phyloP scores from a whole-genome alignment of 2,329 filamentous ascomycete genomes.

The Didymella segeticola region DNA sequence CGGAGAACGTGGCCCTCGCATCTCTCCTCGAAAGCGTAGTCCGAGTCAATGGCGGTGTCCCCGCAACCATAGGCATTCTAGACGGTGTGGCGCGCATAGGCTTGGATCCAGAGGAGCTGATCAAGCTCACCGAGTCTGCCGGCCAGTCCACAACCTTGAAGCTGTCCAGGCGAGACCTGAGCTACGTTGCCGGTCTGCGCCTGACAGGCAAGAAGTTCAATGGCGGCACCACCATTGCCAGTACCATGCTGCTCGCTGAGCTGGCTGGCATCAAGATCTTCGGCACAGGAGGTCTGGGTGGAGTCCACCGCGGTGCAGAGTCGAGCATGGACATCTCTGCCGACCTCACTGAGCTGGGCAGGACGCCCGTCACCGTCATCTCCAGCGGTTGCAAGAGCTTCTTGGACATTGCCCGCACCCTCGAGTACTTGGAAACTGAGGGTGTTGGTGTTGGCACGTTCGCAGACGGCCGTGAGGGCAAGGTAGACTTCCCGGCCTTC shows the following conservation, averaged over 20 bases:
- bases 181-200: conserved; percentile 78
- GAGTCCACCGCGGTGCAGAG: conserved; percentile 89
- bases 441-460: conserved; percentile 89
- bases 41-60: conserved; percentile 76
- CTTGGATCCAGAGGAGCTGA: conserved; percentile 73
- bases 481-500: conserved; percentile 89
- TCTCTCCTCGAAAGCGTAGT: conserved; percentile 81
- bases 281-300: conserved; percentile 91
- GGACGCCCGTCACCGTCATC: conserved; percentile 86
- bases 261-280: conserved; percentile 90
- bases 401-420: conserved; percentile 85
- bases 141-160: conserved; percentile 75
- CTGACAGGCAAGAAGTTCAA: conserved; percentile 72
- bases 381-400: conserved; percentile 96
- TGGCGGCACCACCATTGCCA: conserved; percentile 91
- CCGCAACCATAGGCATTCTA: conserved; percentile 88
- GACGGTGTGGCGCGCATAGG: conserved; percentile 85
- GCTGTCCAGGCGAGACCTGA: conserved; percentile 85
- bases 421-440: conserved; percentile 78
- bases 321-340: conserved; percentile 91
- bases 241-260: conserved; percentile 88
- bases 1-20: conserved; percentile 77
- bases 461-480: conserved; percentile 75
- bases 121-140: conserved; percentile 70
- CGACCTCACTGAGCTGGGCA: conserved; percentile 90